phyloP scores from a whole-genome alignment of 2,329 filamentous ascomycete species.

The Sclerotinia trifoliorum region DNA sequence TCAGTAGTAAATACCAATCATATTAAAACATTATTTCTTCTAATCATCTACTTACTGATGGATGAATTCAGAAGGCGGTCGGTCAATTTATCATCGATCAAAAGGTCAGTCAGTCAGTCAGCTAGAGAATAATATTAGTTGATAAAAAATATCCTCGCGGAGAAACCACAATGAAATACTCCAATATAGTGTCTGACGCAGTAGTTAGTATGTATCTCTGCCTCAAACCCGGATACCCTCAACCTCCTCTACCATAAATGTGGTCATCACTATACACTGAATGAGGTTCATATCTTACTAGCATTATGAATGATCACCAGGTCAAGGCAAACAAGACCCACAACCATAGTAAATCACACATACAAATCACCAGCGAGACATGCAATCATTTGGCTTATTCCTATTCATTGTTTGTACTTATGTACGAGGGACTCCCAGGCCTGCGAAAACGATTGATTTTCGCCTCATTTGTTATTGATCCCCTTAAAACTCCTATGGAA shows the following conservation, averaged over 20 bases:
- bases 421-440: neutral
- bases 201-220: neutral
- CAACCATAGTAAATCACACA: neutral
- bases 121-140: neutral
- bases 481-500: neutral
- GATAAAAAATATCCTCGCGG: too few relatives aligned
- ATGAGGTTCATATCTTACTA: neutral
- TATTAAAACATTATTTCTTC: too few relatives aligned
- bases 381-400: neutral
- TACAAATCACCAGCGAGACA: neutral
- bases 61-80: neutral
- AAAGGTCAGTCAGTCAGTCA: neutral
- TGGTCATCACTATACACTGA: neutral
- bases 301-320: neutral
- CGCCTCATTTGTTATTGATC: neutral
- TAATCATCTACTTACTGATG: too few relatives aligned
- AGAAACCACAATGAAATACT: neutral
- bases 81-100: neutral
- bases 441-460: conserved; percentile 18
- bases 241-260: neutral
- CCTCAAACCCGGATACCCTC: neutral
- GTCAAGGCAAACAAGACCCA: neutral
- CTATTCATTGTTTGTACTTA: conserved; percentile 1
- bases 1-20: too few relatives aligned
- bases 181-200: neutral